Conservation (phyloP, 139 green algal species). For the Zygnema circumcarinatum region DNA sequence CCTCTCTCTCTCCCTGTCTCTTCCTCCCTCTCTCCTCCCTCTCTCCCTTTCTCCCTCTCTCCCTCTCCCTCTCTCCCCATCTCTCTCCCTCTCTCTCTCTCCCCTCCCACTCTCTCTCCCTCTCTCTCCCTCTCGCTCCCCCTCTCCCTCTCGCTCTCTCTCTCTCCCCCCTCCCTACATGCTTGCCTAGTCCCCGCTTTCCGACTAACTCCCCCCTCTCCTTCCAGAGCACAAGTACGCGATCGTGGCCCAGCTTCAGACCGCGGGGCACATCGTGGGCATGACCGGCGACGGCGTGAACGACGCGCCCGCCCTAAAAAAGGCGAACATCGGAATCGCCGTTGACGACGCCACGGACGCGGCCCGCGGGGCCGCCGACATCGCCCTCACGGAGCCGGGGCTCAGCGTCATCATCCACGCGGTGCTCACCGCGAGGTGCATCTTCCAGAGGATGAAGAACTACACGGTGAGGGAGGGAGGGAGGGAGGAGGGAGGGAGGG, state of each 20-base stretch:
- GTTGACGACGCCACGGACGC: constrained; percentile 83
- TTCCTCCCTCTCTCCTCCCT: too few species aligned
- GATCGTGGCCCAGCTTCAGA: background rate
- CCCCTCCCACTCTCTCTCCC: constrained; percentile 71
- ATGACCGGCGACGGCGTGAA: constrained; percentile 95
- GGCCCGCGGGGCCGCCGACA: constrained; percentile 85
- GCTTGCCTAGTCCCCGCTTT: too few species aligned
- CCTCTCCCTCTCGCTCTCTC: too few species aligned
- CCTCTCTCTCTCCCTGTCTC: too few species aligned
- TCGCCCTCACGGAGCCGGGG: constrained; percentile 84
- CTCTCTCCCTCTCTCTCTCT: too few species aligned
- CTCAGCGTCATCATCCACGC: constrained; percentile 78
- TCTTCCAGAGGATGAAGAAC: constrained; percentile 48
- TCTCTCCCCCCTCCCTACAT: too few species aligned
- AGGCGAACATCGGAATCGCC: constrained; percentile 85
- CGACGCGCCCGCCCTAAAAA: constrained; percentile 85
- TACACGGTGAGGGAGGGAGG: constrained; percentile 7
- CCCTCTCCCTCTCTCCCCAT: too few species aligned
- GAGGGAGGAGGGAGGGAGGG: constrained; percentile 60
- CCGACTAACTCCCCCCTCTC: background rate
- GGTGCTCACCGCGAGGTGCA: constrained; percentile 25
- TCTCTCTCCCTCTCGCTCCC: too few species aligned
- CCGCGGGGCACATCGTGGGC: background rate
- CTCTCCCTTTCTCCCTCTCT: too few species aligned
- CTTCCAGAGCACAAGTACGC: constrained; percentile 15